Base-by-base conservation (phyloP, 2,329 filamentous ascomycete species). In the Penicillium sp. region DNA sequence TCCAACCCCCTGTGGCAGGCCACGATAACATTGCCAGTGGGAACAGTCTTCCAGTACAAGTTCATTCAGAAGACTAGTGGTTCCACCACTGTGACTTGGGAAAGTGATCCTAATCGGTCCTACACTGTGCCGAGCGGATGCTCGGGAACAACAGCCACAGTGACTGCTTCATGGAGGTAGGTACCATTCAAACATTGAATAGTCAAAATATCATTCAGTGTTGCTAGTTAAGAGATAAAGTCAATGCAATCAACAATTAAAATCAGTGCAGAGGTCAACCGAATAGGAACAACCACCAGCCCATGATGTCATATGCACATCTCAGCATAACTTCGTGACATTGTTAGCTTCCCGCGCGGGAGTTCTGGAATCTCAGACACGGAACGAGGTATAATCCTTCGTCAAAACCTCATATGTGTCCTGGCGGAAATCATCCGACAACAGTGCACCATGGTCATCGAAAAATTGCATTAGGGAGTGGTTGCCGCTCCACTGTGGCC, bases 11-110 rank as follows among this genome's bases (percentile, higher is more conserved):
- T 88, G 5, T 91, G 88, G 88, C 78, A 74, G 43, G 78, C 71
- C 0, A 81, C 80, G 0, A 66, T 90, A 27, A 75, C 72, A 1
- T 70, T 91, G 14, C 71, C 77, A 0, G 77, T 83, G 0, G 87
- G 86, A 2, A 76, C 77, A 45, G 72, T 70, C 3, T 75, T 90
- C 41, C 65, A 84, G 73, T 90, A 89, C 70, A 90, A 90, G 75
- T 91, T 84, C 66, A 81, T 90, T 62, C 81, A 83, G 46, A 79
- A 77, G 54, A 64, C 71, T 1, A 79, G 82, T 61, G 83, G 85
- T 0, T 74, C 73, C 0, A 72, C 88, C 8, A 32, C 42, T 5
- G 44, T 57, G 4, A 77, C 72, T 2, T 90, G 88, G 87, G 88
- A 91, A 74, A 76, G 74, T 45, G 87, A 87, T 59, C 72, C 76